Evolutionary conservation across 345 rosid genomes (phyloP), one percentile per base, ranked within the genome.

Genomic region (Corymbia maculata): DNA sequence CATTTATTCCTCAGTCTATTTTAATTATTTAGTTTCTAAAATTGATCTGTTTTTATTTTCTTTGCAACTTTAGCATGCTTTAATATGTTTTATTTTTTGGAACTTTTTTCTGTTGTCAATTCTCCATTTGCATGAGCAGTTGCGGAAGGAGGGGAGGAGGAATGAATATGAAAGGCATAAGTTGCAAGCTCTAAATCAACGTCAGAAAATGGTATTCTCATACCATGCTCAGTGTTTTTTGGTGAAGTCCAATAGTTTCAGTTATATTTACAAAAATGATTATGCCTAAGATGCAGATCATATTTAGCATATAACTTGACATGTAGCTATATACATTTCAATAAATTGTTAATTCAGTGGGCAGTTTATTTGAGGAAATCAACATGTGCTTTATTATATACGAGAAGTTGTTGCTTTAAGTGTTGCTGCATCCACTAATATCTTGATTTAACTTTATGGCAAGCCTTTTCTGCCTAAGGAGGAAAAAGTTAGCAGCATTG

Each of bases 141-240:
- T 98, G 88, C 93, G 95, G 87, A 98, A 98, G 93, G 99, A 98
- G 90, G 99, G 99, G 88, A 93, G 99, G 88, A 96, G 97, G 94
- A 98, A 96, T 86, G 99, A 98, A 91, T 97, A 96, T 90, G 99
- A 98, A 94, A 95, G 99, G 93, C 99, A 98, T 90, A 98, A 97
- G 90, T 92, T 98, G 91, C 99, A 97, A 93, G 94, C 99, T 90
- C 88, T 98, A 88, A 97, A 98, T 91, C 99, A 98, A 92, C 98
- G 99, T 80, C 99, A 98, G 94, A 98, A 96, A 94, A 88, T 96
- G 99, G 98, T 97, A 89, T 59, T 84, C 36, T 84, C n/a, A 51
- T 24, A 59, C 75, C 75, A 26, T 17, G 9, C 26, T 85, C 12
- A 79, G 89, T 47, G 85, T 64, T 75, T 86, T 42, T 85, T 88